Conservation (phyloP, 805 yeast species). For the Yamadazyma nakazawae region DNA sequence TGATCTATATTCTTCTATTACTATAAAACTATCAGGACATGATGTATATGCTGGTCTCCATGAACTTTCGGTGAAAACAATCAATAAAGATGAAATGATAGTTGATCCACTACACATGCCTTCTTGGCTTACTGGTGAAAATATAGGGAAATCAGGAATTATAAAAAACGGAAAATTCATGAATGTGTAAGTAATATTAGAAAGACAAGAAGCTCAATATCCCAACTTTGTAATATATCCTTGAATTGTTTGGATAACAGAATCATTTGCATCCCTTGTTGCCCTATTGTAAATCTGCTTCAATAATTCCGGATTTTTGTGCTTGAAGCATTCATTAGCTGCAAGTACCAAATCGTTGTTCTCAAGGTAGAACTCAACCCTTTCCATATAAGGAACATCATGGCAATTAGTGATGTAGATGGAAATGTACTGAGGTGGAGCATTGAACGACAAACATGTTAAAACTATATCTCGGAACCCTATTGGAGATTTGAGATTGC, state of each 20-base stretch:
- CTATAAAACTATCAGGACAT: slow-evolving; percentile 51
- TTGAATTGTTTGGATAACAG: slow-evolving; percentile 15
- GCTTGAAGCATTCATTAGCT: slow-evolving; percentile 44
- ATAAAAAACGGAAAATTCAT: slow-evolving; percentile 17
- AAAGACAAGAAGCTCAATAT: slow-evolving; percentile 13
- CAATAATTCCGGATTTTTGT: slow-evolving; percentile 39
- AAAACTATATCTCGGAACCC: slow-evolving; percentile 66
- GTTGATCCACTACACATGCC: slow-evolving; percentile 60
- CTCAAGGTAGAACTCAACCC: slow-evolving; percentile 47
- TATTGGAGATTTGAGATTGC: slow-evolving; percentile 57
- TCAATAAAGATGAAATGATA: slow-evolving; percentile 28
- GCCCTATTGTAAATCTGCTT: slow-evolving; percentile 21
- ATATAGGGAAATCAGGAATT: slow-evolving; percentile 51
- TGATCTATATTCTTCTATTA: slow-evolving; percentile 20
- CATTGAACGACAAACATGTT: slow-evolving; percentile 46
- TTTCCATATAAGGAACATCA: slow-evolving; percentile 42
- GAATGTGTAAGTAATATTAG: background rate
- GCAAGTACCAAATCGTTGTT: slow-evolving; percentile 53
- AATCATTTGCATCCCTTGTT: slow-evolving; percentile 13
- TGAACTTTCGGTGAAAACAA: slow-evolving; percentile 47
- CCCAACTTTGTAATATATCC: slow-evolving; percentile 26
- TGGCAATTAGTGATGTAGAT: slow-evolving; percentile 54
- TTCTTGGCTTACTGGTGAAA: slow-evolving; percentile 77
- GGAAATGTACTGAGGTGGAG: slow-evolving; percentile 58
- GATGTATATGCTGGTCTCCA: slow-evolving; percentile 81